A percentile compares a stretch with the other conserved stretches of the same genome.
Evolutionary conservation across 805 yeast species (phyloP).

Genomic region (Yueomyces sp.): DNA sequence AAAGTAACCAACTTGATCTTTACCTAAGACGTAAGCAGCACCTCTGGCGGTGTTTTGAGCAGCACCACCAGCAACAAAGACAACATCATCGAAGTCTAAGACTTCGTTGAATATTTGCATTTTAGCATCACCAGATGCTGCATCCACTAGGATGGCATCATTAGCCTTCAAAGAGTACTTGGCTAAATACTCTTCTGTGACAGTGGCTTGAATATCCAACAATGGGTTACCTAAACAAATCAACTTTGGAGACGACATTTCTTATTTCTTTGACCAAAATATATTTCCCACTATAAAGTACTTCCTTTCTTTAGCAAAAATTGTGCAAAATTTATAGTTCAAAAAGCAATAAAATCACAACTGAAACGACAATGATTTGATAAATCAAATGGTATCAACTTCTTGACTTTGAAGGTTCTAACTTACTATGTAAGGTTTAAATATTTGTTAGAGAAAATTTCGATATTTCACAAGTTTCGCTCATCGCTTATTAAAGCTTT

Average conservation of each 20-base stretch:
- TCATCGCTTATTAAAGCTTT: no score
- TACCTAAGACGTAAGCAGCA: conserved; percentile 84
- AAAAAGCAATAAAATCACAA: no score
- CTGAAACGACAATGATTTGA: no score
- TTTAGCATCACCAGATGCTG: conserved; percentile 58
- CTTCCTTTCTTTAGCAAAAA: no score
- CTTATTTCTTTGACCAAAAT: no score
- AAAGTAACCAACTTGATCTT: conserved; percentile 73
- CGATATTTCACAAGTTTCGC: no score
- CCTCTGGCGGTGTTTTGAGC: conserved; percentile 99
- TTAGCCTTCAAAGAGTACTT: conserved; percentile 80
- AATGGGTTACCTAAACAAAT: conserved; percentile 90
- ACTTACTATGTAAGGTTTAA: no score
- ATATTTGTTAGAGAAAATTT: no score
- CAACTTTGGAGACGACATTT: conserved; percentile 20
- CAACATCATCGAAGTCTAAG: conserved; percentile 43
- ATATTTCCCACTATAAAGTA: no score
- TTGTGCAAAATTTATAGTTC: no score
- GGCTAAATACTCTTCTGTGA: conserved; percentile 49
- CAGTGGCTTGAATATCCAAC: conserved; percentile 74
- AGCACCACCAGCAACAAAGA: conserved; percentile 94
- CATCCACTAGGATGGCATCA: conserved; percentile 70
- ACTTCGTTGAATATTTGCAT: conserved; percentile 78
- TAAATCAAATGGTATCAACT: no score
- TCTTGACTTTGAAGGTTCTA: no score